Base-by-base conservation (phyloP, 1,284 basidiomycete genomes). In the Tilletia caries region DNA sequence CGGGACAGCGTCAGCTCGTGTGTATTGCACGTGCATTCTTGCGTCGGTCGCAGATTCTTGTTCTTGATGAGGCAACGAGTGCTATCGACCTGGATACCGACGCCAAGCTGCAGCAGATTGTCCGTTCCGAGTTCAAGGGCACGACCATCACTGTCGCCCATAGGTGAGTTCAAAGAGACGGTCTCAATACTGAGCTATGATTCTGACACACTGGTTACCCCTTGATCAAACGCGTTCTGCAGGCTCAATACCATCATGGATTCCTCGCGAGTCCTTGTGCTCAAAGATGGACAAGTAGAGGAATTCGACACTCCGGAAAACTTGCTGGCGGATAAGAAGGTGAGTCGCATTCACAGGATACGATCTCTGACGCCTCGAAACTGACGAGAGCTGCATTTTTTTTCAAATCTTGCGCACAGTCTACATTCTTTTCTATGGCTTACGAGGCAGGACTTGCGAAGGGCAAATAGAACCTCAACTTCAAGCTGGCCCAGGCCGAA, bases 161-260 rank as follows among this genome's bases (percentile, higher is more conserved):
- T 58, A 32, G 43, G 58, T 62, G 58, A 62, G 27, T 25, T 37
- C 20, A 29, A 25, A 25, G 5, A 13, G 23, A 32, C 52, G 6
- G 25, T 58, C 20, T 18, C 15, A 6, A 44, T 15, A 71, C 8
- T 66, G 10, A 8, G 12, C 29, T 27, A 15, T 25, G 52, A 13
- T 25, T 3, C 48, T 20, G 3, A 65, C 66, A 43, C 37, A 32
- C 65, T 52, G 18, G 29, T 33, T 84, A 58, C 92, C 48, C 48
- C 20, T 50, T 50, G 48, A n/a, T n/a, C n/a, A n/a, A n/a, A 10
- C 25, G 4, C 20, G 4, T 92, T 71, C 85, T 85, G 25, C 92
- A 94, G 93, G 1, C 85, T 96, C 68, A 92, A 95, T 81, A 96
- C 94, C 2, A 95, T 97, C 78, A 88, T 95, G 70, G 90, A 93